Evolutionary conservation across 1,284 basidiomycete species (phyloP).

Genomic region (Hemileia vastatrix): DNA sequence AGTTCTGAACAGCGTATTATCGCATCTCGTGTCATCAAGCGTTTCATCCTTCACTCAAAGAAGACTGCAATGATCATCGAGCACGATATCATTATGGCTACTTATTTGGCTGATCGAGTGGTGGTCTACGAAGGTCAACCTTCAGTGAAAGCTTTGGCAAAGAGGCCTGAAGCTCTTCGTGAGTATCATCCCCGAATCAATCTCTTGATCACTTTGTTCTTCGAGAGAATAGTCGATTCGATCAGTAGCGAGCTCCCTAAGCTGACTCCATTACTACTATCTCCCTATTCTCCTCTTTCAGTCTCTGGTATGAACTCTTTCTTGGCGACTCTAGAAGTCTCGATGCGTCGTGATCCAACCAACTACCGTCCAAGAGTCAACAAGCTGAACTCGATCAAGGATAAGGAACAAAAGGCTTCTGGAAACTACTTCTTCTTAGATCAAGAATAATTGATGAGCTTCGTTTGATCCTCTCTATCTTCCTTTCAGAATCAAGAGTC

Average conservation of each 20-base stretch:
- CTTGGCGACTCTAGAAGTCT: slow-evolving; percentile 40
- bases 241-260: not conserved
- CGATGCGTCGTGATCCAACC: slow-evolving; percentile 42
- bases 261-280: too few species aligned
- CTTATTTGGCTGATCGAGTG: slow-evolving; percentile 41
- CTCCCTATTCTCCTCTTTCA: too few species aligned
- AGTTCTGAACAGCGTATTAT: slow-evolving; percentile 44
- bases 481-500: too few species aligned
- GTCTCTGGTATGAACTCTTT: slow-evolving; percentile 45
- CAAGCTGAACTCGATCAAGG: slow-evolving; percentile 44
- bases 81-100: slow-evolving; percentile 45
- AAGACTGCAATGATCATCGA: slow-evolving; percentile 45
- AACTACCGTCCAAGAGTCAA: slow-evolving; percentile 43
- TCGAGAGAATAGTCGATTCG: not conserved
- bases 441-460: slow-evolving; percentile 22
- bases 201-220: not conserved
- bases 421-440: slow-evolving; percentile 44
- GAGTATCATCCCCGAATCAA: not conserved
- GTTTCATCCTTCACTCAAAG: slow-evolving; percentile 44
- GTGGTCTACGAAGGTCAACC: slow-evolving; percentile 43
- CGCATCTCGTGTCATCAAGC: slow-evolving; percentile 42
- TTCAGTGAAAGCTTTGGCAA: slow-evolving; percentile 39
- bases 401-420: slow-evolving; percentile 43
- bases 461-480: too few species aligned
- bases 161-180: slow-evolving; percentile 35